Base-by-base conservation (phyloP, 225 moss, liverwort and hornwort species). In the Polytrichum formosum region DNA sequence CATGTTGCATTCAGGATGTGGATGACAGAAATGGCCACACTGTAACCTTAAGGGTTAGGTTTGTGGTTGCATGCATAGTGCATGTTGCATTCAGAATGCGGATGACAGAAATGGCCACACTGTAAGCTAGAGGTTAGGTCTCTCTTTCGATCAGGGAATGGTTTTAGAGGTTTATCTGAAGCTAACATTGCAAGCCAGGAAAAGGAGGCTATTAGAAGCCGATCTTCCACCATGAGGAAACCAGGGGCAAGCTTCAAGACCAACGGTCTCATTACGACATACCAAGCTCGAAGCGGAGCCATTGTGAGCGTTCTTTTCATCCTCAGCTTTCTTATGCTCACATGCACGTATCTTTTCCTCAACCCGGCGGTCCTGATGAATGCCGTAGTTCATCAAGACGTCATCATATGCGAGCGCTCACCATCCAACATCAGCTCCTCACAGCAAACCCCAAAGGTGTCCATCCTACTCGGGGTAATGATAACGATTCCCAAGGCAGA, bases 401-500 rank as follows among this genome's bases (percentile, higher is more conserved):
- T 20, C 23, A 46, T 46, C 16, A 4, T 0, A 4, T 46, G 46
- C 13, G 46, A 46, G 46, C 13, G 46, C 46, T 46, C 46, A 46
- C 13, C 13, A 46, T 46, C 58, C 23, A 23, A 58, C n/a, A 58
- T 58, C 46, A 46, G 58, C 58, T 20, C 58, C 58, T 58, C 58
- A 18, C 9, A 63, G 30, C 54, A 31, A 56, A n/a, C 28, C 55
- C 70, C 27, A 10, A 83, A 69, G 5, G 68, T 93, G 28, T 78
- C 79, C 4, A 78, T 93, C 56, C 66, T 97, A 1, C 54, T 97
- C 73, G 92, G 93, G 33, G 85, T 97, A 8, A 80, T 97, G 67
- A 82, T 74, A 13, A 85, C 63, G 55, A 84, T 84, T 0, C 67
- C 75, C 20, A 86, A 87, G 69, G 62, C 76, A 18, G 92, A 92